Conservation (phyloP, 371 early-diverging fungal species). For the Umbelopsis sp. region DNA sequence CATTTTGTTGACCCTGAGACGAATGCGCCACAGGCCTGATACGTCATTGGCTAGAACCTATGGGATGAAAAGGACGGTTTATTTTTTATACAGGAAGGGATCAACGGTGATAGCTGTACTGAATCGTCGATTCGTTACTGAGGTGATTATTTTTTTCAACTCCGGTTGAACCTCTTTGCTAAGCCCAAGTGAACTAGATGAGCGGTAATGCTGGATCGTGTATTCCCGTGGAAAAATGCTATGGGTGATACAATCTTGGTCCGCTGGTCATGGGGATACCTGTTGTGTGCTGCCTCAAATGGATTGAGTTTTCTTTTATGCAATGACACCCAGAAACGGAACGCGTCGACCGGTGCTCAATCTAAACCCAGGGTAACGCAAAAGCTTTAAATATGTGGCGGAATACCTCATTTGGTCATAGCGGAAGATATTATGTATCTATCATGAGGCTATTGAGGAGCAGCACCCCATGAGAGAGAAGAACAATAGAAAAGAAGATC, state of each 20-base stretch:
- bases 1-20: too few relatives aligned
- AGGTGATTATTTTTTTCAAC: not conserved
- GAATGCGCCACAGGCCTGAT: too few relatives aligned
- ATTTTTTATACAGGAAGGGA: not conserved
- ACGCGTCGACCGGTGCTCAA: not conserved
- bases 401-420: slow-evolving; percentile 8
- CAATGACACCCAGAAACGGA: not conserved
- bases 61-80: not conserved
- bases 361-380: not conserved
- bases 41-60: too few relatives aligned
- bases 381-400: not conserved
- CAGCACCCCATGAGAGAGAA: not conserved
- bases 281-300: slow-evolving; percentile 6
- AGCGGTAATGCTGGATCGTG: too few relatives aligned
- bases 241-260: slow-evolving; percentile 1
- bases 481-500: too few relatives aligned
- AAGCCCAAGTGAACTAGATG: too few relatives aligned
- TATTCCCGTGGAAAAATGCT: slow-evolving; percentile 12
- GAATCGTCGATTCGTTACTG: not conserved
- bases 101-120: not conserved
- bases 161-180: slow-evolving; percentile 6
- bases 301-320: not conserved
- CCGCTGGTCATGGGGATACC: not conserved
- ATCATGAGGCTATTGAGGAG: not conserved
- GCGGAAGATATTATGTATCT: not conserved